Evolutionary conservation across 2,329 filamentous ascomycete species (phyloP), one percentile per base, ranked within the genome.

Genomic region (Pseudogymnoascus sp.): DNA sequence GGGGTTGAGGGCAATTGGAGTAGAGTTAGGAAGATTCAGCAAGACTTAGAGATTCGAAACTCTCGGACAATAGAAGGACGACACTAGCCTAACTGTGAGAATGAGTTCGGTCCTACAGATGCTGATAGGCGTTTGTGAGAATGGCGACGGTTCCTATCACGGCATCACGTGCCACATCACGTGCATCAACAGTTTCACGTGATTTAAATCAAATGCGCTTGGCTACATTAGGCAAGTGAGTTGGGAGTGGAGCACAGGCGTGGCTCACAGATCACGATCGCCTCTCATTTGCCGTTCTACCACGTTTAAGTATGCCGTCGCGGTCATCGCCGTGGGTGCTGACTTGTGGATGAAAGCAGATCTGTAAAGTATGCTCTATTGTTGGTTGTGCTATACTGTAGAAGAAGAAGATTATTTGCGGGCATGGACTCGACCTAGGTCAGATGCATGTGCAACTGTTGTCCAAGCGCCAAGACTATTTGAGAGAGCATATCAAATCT

Each of bases 401-500:
- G 21, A 23, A 28, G 13, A 51, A n/a, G 23, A 51, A n/a, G 23
- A 51, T 51, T 28, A 51, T 28, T 51, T 28, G 23, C 45, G 45
- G 45, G 45, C n/a, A 51, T 28, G 21, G 45, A 51, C 45, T 51
- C 14, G 23, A 28, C 45, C 45, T 28, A 51, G 45, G 21, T 23
- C 13, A 51, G 45, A 51, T 51, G 6, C 45, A 51, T 51, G 45
- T 28, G 45, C 45, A 51, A 51, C 45, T 16, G 45, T 51, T 51
- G 45, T 51, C 45, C 45, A 28, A 28, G 45, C 45, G 45, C 45
- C 45, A 51, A 51, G 45, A 51, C 45, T 51, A 51, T 51, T 51
- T 51, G 23, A 28, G 23, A 54, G 31, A 11, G 48, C 14, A 54
- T 54, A 54, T 51, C 14, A 54, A 54, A 54, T 54, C 25, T 23